phyloP scores from a whole-genome alignment of 306 rosid species.

The Lithocarpus polystachyus region DNA sequence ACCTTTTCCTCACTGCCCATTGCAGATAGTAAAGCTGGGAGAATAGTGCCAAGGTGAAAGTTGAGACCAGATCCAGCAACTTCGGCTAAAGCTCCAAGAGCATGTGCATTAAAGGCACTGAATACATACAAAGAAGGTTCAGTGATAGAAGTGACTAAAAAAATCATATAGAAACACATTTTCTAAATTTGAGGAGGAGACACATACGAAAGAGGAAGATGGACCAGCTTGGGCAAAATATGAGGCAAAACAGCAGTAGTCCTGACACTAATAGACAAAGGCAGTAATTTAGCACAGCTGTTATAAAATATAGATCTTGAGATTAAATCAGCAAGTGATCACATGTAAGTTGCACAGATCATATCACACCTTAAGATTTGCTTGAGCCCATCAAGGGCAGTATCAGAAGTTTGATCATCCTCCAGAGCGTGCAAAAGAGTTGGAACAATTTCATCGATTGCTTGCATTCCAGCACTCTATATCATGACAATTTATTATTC shows the following conservation, averaged over 20 bases:
- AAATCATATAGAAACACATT: slow-evolving; percentile 9
- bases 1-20: slow-evolving; percentile 76
- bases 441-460: slow-evolving; percentile 95
- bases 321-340: slow-evolving; percentile 5
- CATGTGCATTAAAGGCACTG: slow-evolving; percentile 96
- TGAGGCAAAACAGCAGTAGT: slow-evolving; percentile 94
- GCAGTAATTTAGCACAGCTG: slow-evolving; percentile 17
- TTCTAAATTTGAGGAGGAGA: slow-evolving; percentile 16
- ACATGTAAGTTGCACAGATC: neutral
- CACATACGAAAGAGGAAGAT: slow-evolving; percentile 83
- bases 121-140: slow-evolving; percentile 14
- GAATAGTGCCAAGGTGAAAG: slow-evolving; percentile 76
- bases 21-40: slow-evolving; percentile 87
- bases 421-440: slow-evolving; percentile 94
- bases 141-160: slow-evolving; percentile 1
- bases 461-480: slow-evolving; percentile 99
- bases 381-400: slow-evolving; percentile 97
- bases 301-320: neutral
- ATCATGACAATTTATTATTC: slow-evolving; percentile 12
- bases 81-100: slow-evolving; percentile 95
- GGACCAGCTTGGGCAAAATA: slow-evolving; percentile 91
- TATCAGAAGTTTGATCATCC: slow-evolving; percentile 83
- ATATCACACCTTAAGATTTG: slow-evolving; percentile 79
- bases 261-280: slow-evolving; percentile 58
- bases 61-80: slow-evolving; percentile 95